A percentile compares a stretch with the other conserved stretches of the same genome.
Evolutionary conservation across 495 filamentous ascomycete genomes (phyloP).

Genomic region (Saxispiralis lemnorum): DNA sequence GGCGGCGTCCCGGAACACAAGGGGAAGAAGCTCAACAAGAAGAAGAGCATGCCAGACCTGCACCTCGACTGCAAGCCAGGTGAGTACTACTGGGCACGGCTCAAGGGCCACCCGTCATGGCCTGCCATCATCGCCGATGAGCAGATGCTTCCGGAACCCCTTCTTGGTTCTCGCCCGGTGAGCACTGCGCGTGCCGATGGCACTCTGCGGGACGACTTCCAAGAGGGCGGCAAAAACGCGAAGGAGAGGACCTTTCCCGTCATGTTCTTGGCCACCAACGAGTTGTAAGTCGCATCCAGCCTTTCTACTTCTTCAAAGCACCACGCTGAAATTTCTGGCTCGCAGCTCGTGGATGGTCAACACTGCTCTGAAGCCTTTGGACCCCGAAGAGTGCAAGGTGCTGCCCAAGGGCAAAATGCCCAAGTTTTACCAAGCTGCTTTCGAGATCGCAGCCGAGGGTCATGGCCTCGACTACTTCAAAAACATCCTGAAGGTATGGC

Average conservation of each 20-base stretch:
- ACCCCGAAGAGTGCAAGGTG: conserved; percentile 46
- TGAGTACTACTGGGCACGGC: conserved; percentile 66
- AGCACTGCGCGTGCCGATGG: conserved; percentile 65
- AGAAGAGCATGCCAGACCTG: conserved; percentile 55
- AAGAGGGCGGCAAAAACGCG: conserved; percentile 64
- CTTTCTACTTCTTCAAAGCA: neutral
- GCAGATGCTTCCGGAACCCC: conserved; percentile 61
- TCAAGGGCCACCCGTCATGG: conserved; percentile 84
- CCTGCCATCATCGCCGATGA: conserved; percentile 82
- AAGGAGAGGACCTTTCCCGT: conserved; percentile 74
- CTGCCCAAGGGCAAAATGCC: conserved; percentile 40
- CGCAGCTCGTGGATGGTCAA: conserved; percentile 71
- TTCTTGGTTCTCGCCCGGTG: conserved; percentile 58
- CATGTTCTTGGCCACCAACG: conserved; percentile 85
- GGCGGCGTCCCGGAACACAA: conserved; percentile 48
- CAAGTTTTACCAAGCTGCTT: conserved; percentile 56
- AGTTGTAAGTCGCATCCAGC: conserved; percentile 57
- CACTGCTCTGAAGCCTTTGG: conserved; percentile 53
- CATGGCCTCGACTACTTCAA: conserved; percentile 64
- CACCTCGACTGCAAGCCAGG: conserved; percentile 69
- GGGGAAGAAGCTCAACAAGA: conserved; percentile 65
- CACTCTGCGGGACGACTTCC: conserved; percentile 64
- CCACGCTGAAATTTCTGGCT: conserved; percentile 1
- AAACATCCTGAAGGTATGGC: conserved; percentile 43
- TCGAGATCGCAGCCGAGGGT: conserved; percentile 50